Evolutionary conservation across 116 monocot species (phyloP).

Genomic region (Phalaenopsis hybrid): DNA sequence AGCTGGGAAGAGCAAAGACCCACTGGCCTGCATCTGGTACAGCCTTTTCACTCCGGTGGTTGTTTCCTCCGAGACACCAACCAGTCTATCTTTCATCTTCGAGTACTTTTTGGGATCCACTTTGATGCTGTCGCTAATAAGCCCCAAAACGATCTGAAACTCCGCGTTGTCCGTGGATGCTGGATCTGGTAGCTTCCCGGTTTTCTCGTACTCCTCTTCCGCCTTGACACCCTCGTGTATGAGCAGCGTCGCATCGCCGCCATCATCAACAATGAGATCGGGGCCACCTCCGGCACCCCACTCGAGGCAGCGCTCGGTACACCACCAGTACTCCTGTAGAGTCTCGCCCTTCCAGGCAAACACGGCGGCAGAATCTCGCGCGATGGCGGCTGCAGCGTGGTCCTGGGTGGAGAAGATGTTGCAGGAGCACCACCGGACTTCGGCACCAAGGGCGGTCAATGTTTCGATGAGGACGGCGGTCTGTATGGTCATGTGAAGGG

Average conservation of each 20-base stretch:
- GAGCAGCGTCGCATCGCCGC: constrained; percentile 80
- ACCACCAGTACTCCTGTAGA: constrained; percentile 93
- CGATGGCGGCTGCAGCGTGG: constrained; percentile 86
- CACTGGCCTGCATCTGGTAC: constrained; percentile 83
- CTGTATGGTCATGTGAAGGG: constrained; percentile 96
- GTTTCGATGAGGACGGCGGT: constrained; percentile 95
- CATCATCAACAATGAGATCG: constrained; percentile 90
- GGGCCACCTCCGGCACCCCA: constrained; percentile 76
- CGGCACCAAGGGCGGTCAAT: constrained; percentile 76
- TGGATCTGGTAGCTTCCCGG: constrained; percentile 69
- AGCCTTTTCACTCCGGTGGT: constrained; percentile 94
- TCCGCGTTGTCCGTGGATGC: constrained; percentile 70
- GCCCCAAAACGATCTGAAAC: constrained; percentile 84
- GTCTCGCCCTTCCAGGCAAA: constrained; percentile 95
- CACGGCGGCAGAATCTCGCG: constrained; percentile 70
- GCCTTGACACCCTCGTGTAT: constrained; percentile 92
- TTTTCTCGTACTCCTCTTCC: constrained; percentile 78
- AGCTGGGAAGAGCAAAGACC: constrained; percentile 72
- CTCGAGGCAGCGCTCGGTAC: constrained; percentile 77
- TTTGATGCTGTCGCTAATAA: constrained; percentile 67
- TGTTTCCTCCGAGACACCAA: constrained; percentile 90
- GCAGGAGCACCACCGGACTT: constrained; percentile 91
- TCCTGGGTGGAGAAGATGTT: constrained; percentile 93
- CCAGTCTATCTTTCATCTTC: constrained; percentile 74
- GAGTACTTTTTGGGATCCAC: constrained; percentile 57